A percentile compares a stretch with the other conserved stretches of the same genome.
phyloP scores from a whole-genome alignment of 306 rosid species.

The Echinosophora koreensis region DNA sequence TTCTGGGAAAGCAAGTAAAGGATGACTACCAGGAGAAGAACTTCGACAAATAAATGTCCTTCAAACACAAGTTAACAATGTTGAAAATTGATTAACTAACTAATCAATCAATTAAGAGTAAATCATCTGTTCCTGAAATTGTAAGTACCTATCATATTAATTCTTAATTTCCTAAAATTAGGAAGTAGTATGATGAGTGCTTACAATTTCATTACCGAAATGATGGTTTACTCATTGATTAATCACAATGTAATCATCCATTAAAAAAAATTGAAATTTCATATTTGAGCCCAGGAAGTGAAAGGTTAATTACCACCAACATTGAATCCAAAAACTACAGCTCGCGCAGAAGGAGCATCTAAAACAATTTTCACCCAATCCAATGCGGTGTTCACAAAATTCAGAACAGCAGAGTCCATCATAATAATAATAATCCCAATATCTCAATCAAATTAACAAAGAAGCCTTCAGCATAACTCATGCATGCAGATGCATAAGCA shows the following conservation, averaged over 20 bases:
- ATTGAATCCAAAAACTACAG: conserved; percentile 86
- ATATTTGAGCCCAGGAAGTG: conserved; percentile 4
- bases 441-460: conserved; percentile 38
- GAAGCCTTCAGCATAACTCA: conserved; percentile 51
- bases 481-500: conserved; percentile 12
- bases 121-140: too few species aligned
- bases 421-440: conserved; percentile 34
- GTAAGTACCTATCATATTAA: neutral
- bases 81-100: neutral
- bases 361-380: conserved; percentile 70
- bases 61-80: conserved; percentile 42
- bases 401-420: conserved; percentile 65
- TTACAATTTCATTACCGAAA: too few species aligned
- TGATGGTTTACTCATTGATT: neutral
- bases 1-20: conserved; percentile 89
- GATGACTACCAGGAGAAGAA: conserved; percentile 81
- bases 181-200: too few species aligned
- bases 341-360: conserved; percentile 88
- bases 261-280: neutral
- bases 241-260: neutral
- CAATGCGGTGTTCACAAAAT: conserved; percentile 61
- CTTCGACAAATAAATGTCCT: conserved; percentile 94
- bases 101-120: neutral
- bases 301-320: conserved; percentile 77
- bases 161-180: too few species aligned